Percentiles rank a stretch among this genome's conserved stretches.
Conservation (phyloP, 768 basidiomycete species). For the Sporobolomyces phaffii region DNA sequence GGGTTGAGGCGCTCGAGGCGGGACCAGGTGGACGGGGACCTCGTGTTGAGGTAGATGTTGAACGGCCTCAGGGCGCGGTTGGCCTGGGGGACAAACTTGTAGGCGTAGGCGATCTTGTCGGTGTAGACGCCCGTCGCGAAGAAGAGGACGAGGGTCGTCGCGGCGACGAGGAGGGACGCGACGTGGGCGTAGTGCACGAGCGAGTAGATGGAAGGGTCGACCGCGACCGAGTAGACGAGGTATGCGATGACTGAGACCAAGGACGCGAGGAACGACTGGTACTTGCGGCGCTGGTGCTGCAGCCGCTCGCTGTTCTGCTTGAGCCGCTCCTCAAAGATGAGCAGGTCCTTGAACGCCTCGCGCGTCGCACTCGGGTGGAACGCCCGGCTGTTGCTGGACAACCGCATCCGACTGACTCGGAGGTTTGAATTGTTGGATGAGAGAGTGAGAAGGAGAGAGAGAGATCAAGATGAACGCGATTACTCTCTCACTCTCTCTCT, state of each 20-base stretch:
- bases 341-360: conserved; percentile 63
- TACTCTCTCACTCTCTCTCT: not conserved
- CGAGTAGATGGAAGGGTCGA: conserved; percentile 61
- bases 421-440: too few species aligned
- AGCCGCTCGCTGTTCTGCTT: conserved; percentile 78
- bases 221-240: conserved; percentile 56
- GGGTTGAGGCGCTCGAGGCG: too few species aligned
- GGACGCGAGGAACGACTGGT: conserved; percentile 36
- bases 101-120: conserved; percentile 93
- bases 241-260: conserved; percentile 40
- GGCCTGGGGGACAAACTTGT: conserved; percentile 95
- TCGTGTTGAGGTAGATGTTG: conserved; percentile 96
- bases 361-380: conserved; percentile 23
- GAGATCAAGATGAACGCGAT: not conserved
- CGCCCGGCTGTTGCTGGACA: not conserved
- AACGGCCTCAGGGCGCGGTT: conserved; percentile 84
- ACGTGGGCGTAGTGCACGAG: conserved; percentile 59
- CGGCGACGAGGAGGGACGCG: conserved; percentile 75
- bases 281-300: too few species aligned
- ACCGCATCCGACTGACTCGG: too few species aligned
- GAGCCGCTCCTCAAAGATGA: conserved; percentile 91
- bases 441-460: too few species aligned
- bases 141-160: conserved; percentile 86
- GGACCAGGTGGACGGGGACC: conserved; percentile 59
- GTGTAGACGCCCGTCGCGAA: conserved; percentile 94